These are phyloP conservation scores for Thuidium tamariscinum DNA, from an alignment of 225 moss, liverwort and hornwort genomes.

Conservation along the genomic window DNA sequence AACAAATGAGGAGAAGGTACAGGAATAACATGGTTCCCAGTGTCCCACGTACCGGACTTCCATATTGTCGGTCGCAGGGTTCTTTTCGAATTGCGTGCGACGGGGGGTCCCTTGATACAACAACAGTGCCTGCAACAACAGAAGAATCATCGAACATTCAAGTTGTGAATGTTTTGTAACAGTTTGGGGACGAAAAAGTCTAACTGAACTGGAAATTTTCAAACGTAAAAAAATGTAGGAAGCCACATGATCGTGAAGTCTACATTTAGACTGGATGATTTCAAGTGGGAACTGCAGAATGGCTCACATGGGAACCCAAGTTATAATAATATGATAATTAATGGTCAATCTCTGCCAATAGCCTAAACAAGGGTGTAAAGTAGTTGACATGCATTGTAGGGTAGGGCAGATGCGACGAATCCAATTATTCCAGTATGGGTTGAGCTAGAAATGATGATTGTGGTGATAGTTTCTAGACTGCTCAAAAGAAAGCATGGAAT, in stretches of 20 bases:
- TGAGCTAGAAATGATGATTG: not conserved
- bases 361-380: not conserved
- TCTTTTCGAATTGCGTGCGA: slow-evolving; percentile 32
- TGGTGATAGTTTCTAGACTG: not conserved
- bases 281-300: not conserved
- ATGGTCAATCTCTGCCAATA: not conserved
- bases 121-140: slow-evolving; percentile 19
- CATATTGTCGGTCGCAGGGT: slow-evolving; percentile 14
- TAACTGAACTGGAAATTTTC: no score
- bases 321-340: not conserved
- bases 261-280: not conserved
- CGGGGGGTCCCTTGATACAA: slow-evolving; percentile 33
- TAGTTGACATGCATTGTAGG: not conserved
- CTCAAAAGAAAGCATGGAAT: not conserved
- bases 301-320: no score
- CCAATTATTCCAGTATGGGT: not conserved
- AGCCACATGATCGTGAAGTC: not conserved
- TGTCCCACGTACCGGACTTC: slow-evolving; percentile 7
- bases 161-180: not conserved
- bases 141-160: not conserved
- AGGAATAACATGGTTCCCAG: not conserved
- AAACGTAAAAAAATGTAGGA: not conserved
- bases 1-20: no score
- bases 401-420: not conserved
- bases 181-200: not conserved